Evolutionary conservation across 163 green algal genomes (phyloP), one percentile per base, ranked within the genome.

Genomic region (Scenedesmus sp.): DNA sequence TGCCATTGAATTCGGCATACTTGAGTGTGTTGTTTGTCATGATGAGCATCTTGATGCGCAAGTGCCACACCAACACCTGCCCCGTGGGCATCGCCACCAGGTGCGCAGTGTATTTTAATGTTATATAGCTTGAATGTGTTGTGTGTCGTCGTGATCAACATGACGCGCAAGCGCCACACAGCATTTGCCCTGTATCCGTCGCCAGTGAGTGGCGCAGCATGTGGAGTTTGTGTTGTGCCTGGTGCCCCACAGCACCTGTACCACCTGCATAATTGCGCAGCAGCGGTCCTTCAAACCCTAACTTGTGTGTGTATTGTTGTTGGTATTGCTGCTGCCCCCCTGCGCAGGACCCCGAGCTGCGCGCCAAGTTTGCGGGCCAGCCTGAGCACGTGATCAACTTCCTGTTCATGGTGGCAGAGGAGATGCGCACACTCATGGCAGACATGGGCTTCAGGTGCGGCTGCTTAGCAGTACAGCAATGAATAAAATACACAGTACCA

Each of bases 31-130:
- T 16, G 52, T 1, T 26, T 77, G 67, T 77, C 0, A 26, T 23
- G 0, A 70, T 70, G 62, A 46, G 34, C 34, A 12, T 1, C 95
- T 97, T 98, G 96, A 99, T 99, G 98, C 95, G 98, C 92, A 99
- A 99, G 96, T 99, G 98, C 95, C 98, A 99, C 95, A 99, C 97
- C 91, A 99, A 99, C 95, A 99, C 97, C 4, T 99, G 98, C 94
- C 98, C 98, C 7, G 94, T 96, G 20, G 97, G 97, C 90, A 97
- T 99, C 62, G 97, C 97, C 79, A 99, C 97, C 97, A 98, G 94
- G 96, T 96, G 76, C 13, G 62, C 12, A 70, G 10, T 70, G 62
- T 70, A 70, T 1, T 70, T 20, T 12, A 26, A 26, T 26, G 26
- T 26, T 26, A 26, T 26, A 26, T 26, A 26, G 26, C 26, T 26